A percentile compares a stretch with the other conserved stretches of the same genome.
Conservation (phyloP, 768 basidiomycete genomes). For the Leccinum incarnatum region DNA sequence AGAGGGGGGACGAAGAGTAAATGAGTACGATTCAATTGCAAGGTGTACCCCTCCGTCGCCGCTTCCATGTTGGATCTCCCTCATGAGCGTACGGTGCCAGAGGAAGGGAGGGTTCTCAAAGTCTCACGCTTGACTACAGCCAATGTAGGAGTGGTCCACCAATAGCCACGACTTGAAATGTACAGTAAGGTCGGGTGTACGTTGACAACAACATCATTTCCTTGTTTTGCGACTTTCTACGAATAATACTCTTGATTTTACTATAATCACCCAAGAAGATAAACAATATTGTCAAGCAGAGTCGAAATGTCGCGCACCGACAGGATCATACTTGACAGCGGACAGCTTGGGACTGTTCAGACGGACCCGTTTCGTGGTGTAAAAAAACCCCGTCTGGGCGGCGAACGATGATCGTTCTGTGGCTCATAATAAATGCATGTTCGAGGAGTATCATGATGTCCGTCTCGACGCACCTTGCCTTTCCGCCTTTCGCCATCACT, state of each 20-base stretch:
- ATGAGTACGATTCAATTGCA: constrained; percentile 23
- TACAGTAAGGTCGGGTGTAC: background rate
- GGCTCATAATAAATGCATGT: background rate
- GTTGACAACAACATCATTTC: constrained; percentile 36
- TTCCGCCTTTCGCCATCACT: constrained; percentile 58
- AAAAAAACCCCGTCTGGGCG: constrained; percentile 90
- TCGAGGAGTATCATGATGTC: background rate
- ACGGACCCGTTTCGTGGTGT: constrained; percentile 76
- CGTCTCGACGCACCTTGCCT: constrained; percentile 47
- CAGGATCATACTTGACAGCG: constrained; percentile 90
- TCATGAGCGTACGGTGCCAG: background rate
- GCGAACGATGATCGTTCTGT: constrained; percentile 84
- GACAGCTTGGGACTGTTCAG: constrained; percentile 69
- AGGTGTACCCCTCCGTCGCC: constrained; percentile 5
- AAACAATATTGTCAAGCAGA: background rate
- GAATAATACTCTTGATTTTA: constrained; percentile 70
- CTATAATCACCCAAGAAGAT: constrained; percentile 33
- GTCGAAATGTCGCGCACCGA: constrained; percentile 49
- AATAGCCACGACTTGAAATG: background rate
- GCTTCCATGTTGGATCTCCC: background rate
- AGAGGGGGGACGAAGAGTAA: constrained; percentile 23
- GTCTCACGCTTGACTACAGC: background rate
- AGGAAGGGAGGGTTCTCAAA: background rate
- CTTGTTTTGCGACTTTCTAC: constrained; percentile 77
- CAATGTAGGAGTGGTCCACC: background rate